phyloP scores from a whole-genome alignment of 371 early-diverging fungal species.

The Apophysomyces elegans region DNA sequence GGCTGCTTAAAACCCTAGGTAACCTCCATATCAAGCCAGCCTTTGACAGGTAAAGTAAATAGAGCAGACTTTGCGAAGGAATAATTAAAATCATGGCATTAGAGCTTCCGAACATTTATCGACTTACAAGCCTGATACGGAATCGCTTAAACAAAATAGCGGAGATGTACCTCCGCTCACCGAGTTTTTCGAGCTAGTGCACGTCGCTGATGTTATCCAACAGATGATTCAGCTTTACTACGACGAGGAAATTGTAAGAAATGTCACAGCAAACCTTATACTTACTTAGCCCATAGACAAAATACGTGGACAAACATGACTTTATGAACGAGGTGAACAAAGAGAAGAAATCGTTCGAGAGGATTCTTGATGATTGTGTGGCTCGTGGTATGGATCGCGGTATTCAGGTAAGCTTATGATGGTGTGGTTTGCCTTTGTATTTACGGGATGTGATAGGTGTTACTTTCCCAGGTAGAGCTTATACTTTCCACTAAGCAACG shows the following conservation, averaged over 20 bases:
- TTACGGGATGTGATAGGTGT: slow-evolving; percentile 38
- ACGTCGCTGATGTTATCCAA: slow-evolving; percentile 85
- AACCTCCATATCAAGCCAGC: slow-evolving; percentile 71
- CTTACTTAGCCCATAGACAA: slow-evolving; percentile 17
- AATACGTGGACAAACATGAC: slow-evolving; percentile 80
- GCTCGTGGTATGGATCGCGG: slow-evolving; percentile 87
- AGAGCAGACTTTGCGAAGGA: not conserved
- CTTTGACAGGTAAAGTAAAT: slow-evolving; percentile 56
- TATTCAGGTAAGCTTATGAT: slow-evolving; percentile 58
- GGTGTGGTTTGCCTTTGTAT: not conserved
- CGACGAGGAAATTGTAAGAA: slow-evolving; percentile 62
- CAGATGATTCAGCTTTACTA: slow-evolving; percentile 90
- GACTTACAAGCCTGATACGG: slow-evolving; percentile 51
- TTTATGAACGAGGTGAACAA: slow-evolving; percentile 82
- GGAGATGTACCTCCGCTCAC: slow-evolving; percentile 57
- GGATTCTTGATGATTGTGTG: slow-evolving; percentile 80
- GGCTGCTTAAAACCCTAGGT: slow-evolving; percentile 62
- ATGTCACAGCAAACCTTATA: not conserved
- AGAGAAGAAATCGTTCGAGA: slow-evolving; percentile 84
- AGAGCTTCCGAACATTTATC: slow-evolving; percentile 67
- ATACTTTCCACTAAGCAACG: slow-evolving; percentile 70
- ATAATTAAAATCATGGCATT: not conserved
- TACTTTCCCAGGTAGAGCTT: slow-evolving; percentile 78
- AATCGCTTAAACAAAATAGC: slow-evolving; percentile 25
- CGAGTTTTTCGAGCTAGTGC: slow-evolving; percentile 87